Percentiles rank a stretch among this genome's conserved stretches.
These are phyloP conservation scores for Zymoseptoria ardabiliae DNA, from an alignment of 2,329 filamentous ascomycete genomes.

Conservation along the genomic window DNA sequence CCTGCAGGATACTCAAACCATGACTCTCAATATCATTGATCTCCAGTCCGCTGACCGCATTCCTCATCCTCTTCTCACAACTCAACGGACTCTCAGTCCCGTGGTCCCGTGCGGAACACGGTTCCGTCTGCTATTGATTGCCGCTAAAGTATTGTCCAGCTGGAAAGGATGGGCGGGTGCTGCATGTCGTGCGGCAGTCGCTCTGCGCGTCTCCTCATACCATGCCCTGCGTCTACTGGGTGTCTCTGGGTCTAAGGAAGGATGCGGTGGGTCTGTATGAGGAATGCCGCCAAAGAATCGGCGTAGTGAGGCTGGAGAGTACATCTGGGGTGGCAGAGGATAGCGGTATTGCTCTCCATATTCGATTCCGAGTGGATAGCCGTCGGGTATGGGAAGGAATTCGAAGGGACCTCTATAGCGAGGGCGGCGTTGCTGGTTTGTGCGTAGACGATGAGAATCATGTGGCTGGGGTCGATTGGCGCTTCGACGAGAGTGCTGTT, in stretches of 20 bases:
- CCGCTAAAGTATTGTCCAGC: constrained; percentile 15
- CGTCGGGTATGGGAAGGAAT: not conserved
- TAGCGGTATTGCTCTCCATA: not conserved
- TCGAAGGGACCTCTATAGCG: constrained; percentile 7
- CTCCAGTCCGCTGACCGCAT: not conserved
- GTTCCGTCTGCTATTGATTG: constrained; percentile 4
- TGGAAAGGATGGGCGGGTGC: constrained; percentile 17
- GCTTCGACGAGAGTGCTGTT: constrained; percentile 8
- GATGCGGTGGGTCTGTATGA: not conserved
- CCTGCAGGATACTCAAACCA: too few relatives aligned
- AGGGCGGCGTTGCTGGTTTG: constrained; percentile 7
- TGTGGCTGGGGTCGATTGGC: constrained; percentile 3
- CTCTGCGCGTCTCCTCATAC: constrained; percentile 1
- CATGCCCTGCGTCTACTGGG: constrained; percentile 2
- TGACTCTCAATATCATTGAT: not conserved
- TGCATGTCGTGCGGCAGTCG: not conserved
- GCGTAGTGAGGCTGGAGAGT: not conserved
- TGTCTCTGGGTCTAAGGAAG: not conserved
- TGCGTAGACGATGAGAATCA: constrained; percentile 10
- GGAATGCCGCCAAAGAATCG: not conserved
- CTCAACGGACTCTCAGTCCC: not conserved
- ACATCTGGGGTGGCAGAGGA: not conserved
- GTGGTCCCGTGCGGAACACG: not conserved
- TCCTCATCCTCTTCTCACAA: not conserved
- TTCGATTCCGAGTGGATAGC: not conserved